Conservation (phyloP, 2,329 filamentous ascomycete genomes). For the Sarocladium strictum region DNA sequence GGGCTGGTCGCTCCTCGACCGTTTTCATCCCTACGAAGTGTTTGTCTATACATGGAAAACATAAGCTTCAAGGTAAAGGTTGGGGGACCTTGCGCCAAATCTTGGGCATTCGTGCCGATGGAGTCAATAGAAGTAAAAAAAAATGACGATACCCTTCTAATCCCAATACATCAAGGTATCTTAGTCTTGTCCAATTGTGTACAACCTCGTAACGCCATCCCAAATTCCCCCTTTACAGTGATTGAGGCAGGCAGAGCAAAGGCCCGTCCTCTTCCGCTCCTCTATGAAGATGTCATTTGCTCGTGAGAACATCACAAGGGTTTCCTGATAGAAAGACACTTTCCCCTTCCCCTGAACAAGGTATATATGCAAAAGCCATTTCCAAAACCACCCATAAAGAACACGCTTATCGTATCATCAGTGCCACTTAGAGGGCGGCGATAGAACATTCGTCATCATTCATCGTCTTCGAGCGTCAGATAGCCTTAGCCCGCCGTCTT, state of each 20-base stretch:
- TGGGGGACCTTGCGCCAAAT: background rate
- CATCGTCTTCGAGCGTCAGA: background rate
- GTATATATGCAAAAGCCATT: background rate
- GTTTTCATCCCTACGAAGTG: background rate
- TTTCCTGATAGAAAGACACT: background rate
- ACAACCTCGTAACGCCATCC: background rate
- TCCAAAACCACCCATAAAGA: background rate
- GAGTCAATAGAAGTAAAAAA: background rate
- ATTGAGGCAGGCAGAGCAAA: background rate
- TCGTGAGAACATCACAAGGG: slow-evolving; percentile 5
- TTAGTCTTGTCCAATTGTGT: background rate
- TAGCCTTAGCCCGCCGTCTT: slow-evolving; percentile 17
- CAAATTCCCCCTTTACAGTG: background rate
- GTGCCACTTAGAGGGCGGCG: background rate
- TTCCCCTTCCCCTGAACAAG: background rate
- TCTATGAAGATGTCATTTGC: background rate
- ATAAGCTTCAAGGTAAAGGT: background rate
- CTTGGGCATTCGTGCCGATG: background rate
- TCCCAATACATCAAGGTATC: background rate
- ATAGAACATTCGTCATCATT: background rate
- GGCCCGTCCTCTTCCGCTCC: background rate
- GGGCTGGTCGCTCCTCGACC: too few relatives aligned
- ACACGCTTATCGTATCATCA: background rate
- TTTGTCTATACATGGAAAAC: background rate
- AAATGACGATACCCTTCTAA: slow-evolving; percentile 9